Evolutionary conservation across 345 rosid species (phyloP), one percentile per base, ranked within the genome.

Genomic region (Jatropha curcas): DNA sequence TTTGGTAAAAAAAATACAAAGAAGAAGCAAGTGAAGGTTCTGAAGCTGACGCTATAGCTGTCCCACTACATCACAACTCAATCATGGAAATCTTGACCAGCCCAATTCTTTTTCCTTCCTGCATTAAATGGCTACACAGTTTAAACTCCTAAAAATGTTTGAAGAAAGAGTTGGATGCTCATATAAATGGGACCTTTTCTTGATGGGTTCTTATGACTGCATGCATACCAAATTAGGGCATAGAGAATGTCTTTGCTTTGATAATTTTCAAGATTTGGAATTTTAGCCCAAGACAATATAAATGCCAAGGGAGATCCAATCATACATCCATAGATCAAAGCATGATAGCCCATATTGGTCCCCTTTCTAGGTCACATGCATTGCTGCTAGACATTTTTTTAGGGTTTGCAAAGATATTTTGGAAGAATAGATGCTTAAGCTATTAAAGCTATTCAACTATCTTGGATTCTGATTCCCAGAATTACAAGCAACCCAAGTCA

Each of bases 351-450:
- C 80, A 72, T 56, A 62, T 65, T 53, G 68, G 70, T 28, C 19
- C 45, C 17, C 65, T 22, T 43, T 24, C 6, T 8, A 46, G 5
- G 31, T 68, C 88, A 82, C 80, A 65, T 78, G 79, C 74, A 57
- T 65, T 74, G 83, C 35, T 71, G 48, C 28, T 13, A 35, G 37
- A 12, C 10, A 14, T 2, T 41, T 48, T 48, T 51, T 62, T 25
- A 10, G 55, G 24, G 13, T 53, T 35, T 53, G 48, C 25, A 25
- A 27, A 5, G n/a, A 43, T 16, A 10, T 28, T 4, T 28, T 22
- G 53, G 12, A 12, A 22, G n/a, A 31, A 30, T 53, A 28, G 35
- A 52, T 31, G 58, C 27, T 8, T 2, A 52, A 53, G 20, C 16
- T n/a, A 16, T 28, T 39, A 20, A 0, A 1, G 41, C 17, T 7